Conservation (phyloP, 2,329 filamentous ascomycete species). For the Microsporum canis region DNA sequence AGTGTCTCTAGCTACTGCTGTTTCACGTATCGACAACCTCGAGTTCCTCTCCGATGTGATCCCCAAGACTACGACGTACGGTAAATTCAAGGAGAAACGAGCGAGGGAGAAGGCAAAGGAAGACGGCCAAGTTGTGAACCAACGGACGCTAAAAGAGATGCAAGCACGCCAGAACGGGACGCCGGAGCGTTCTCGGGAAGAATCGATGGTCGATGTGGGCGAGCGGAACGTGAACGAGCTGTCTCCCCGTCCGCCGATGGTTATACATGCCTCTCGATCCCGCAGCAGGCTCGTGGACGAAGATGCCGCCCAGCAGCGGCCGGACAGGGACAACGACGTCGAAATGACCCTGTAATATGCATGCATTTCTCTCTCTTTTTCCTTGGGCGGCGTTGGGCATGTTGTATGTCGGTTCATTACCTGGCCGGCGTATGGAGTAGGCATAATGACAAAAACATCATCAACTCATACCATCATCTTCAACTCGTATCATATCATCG, state of each 20-base stretch:
- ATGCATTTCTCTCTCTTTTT: not conserved
- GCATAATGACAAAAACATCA: not conserved
- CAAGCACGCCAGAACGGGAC: conserved; percentile 18
- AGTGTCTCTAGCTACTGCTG: conserved; percentile 56
- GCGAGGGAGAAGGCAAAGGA: conserved; percentile 27
- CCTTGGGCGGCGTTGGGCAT: not conserved
- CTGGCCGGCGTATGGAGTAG: not conserved
- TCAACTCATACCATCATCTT: not conserved
- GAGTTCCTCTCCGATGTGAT: conserved; percentile 90
- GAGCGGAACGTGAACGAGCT: conserved; percentile 14
- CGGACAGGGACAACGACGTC: conserved; percentile 29
- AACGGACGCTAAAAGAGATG: conserved; percentile 26
- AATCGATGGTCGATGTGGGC: conserved; percentile 13
- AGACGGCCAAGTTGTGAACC: conserved; percentile 28
- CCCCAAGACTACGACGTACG: conserved; percentile 72
- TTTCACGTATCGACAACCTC: conserved; percentile 80
- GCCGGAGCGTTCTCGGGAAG: conserved; percentile 14
- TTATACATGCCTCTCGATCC: conserved; percentile 26
- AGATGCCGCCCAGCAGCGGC: conserved; percentile 21
- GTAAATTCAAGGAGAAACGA: conserved; percentile 56
- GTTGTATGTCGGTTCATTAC: not conserved
- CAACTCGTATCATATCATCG: not conserved
- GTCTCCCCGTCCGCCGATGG: conserved; percentile 26
- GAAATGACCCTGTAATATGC: conserved; percentile 51
- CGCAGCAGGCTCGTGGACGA: conserved; percentile 46